These are phyloP conservation scores for Phytopythium montanum DNA, from an alignment of 352 stramenopile species.

Conservation along the genomic window DNA sequence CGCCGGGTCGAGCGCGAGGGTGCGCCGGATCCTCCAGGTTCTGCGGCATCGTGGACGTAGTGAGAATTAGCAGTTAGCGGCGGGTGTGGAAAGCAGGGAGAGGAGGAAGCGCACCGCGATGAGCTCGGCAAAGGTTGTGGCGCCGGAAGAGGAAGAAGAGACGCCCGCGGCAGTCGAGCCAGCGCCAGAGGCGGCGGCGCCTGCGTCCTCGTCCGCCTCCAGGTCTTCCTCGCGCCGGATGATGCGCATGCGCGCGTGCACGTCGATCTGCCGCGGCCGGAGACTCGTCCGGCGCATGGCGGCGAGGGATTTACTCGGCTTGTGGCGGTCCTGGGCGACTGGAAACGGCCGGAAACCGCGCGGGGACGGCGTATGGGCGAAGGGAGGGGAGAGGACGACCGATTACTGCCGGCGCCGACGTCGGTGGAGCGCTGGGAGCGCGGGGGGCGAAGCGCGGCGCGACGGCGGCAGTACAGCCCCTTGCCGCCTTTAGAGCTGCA, in stretches of 20 bases:
- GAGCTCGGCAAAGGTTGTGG: conserved; percentile 70
- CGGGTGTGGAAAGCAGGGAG: background rate
- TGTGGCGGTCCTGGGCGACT: background rate
- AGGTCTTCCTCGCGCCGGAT: conserved; percentile 82
- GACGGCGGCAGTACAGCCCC: too few species aligned
- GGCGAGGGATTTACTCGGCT: background rate
- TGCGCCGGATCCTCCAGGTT: conserved; percentile 60
- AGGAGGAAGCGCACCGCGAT: conserved; percentile 34
- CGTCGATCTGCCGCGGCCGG: conserved; percentile 82
- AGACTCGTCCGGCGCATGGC: conserved; percentile 81
- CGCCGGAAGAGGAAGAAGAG: conserved; percentile 36
- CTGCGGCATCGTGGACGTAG: conserved; percentile 8
- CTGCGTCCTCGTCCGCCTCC: conserved; percentile 55
- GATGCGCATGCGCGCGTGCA: conserved; percentile 84
- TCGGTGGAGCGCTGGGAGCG: background rate
- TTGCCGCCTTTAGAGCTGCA: too few species aligned
- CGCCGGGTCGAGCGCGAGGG: conserved; percentile 3
- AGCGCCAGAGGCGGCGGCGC: conserved; percentile 10
- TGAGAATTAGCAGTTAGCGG: background rate
- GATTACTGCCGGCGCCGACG: background rate
- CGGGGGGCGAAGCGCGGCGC: too few species aligned
- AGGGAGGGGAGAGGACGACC: background rate
- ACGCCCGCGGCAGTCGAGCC: conserved; percentile 9
- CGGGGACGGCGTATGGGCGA: background rate
- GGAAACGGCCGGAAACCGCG: background rate